Evolutionary conservation across 1,284 basidiomycete species (phyloP).

Genomic region (Pseudozyma pruni): DNA sequence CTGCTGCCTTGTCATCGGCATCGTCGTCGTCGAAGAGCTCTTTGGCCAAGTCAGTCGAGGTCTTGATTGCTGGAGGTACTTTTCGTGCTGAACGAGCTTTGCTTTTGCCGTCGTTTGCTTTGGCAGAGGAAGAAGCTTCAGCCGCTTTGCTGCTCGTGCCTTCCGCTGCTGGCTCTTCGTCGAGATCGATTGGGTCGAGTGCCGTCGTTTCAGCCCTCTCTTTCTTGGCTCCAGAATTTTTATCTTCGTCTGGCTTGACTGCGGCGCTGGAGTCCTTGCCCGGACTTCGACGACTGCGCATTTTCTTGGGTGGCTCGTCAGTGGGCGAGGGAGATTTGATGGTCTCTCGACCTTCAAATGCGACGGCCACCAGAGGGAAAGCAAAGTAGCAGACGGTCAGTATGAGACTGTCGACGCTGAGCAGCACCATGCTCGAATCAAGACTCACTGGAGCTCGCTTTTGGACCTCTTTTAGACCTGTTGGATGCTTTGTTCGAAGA

Average conservation of each 20-base stretch:
- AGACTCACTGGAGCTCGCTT: constrained; percentile 13
- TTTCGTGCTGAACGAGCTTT: background rate
- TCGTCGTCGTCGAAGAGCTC: constrained; percentile 26
- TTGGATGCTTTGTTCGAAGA: background rate
- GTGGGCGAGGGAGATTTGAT: constrained; percentile 1
- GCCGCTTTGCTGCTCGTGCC: background rate
- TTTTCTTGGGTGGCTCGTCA: constrained; percentile 15
- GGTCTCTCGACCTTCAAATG: constrained; percentile 7
- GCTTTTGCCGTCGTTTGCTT: background rate
- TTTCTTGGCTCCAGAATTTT: background rate
- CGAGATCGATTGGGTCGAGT: background rate
- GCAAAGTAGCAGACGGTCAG: background rate
- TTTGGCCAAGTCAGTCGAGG: constrained; percentile 14
- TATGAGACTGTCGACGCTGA: background rate
- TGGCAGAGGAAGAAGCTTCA: background rate
- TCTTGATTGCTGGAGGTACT: background rate
- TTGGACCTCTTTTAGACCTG: constrained; percentile 12
- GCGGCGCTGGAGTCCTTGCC: constrained; percentile 13
- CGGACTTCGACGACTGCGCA: constrained; percentile 16
- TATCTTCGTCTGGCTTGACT: background rate
- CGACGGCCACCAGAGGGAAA: background rate
- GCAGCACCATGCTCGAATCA: background rate
- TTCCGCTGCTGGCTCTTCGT: background rate
- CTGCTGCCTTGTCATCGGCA: background rate
- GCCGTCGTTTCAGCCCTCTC: background rate